Base-by-base conservation (phyloP, 164 flowering plant genomes). In the Nymphaea thermarum region DNA sequence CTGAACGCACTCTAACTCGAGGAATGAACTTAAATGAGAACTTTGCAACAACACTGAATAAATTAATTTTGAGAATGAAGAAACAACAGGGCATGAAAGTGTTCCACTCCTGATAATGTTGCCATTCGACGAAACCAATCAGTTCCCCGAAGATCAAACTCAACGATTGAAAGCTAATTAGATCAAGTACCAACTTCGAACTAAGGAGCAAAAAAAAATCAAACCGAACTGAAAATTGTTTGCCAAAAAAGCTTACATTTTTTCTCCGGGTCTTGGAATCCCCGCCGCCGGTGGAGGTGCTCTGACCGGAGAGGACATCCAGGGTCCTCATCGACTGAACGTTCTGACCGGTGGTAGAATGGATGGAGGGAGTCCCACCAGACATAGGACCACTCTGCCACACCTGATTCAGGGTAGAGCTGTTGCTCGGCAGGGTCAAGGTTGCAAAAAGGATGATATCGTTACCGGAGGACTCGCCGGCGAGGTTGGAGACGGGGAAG, bases 331-430 rank as follows among this genome's bases (percentile, higher is more conserved):
- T 67, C 14, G 87, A 72, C 11, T 42, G 70, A 8, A 68, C 15
- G 65, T 87, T 83, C 5, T 16, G 2, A 55, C 42, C 0, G 64
- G n/a, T 4, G 12, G 76, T 43, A 2, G 84, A 78, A 4, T 87
- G 91, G 2, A 5, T 11, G 4, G 14, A 8, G 3, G 81, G 84
- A 43, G n/a, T 6, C 91, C 95, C 68, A 0, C 73, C 73, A 0
- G 67, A 41, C 8, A 85, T 43, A 2, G 84, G 79, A 4, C 91
- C 95, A 8, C 76, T 75, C 66, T 89, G 92, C 96, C 96, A 89
- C 6, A 87, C 82, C 25, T 87, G 90, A 51, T 80, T 78, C 47
- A 89, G 18, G 8, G 69, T 69, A 0, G 74, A 51, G 6, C 42
- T 5, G 5, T 17, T 60, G 25, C 4, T 15, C 0, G 82, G 57